Evolutionary conservation across 768 basidiomycete genomes (phyloP).

Genomic region (Serendipita sp.): DNA sequence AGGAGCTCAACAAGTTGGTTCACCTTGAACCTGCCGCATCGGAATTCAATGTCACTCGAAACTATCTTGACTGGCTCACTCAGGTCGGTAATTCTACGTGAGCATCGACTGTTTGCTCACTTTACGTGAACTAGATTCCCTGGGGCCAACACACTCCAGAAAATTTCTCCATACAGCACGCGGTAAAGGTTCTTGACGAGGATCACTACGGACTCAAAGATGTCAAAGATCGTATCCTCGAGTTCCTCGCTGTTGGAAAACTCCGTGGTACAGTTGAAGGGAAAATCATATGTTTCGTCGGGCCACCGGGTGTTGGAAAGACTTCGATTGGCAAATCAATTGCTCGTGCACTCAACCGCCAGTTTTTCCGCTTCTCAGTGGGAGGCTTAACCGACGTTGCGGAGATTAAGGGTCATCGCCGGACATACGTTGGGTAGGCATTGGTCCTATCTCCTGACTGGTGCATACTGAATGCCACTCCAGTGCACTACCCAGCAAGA

Average conservation of each 20-base stretch:
- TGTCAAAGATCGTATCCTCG: constrained; percentile 85
- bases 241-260: constrained; percentile 92
- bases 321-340: constrained; percentile 94
- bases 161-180: constrained; percentile 77
- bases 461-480: constrained; percentile 8
- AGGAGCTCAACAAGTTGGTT: constrained; percentile 81
- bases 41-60: constrained; percentile 86
- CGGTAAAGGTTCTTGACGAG: constrained; percentile 72
- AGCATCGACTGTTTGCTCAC: not conserved
- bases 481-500: constrained; percentile 85
- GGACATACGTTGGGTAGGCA: constrained; percentile 86
- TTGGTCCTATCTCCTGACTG: not conserved
- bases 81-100: constrained; percentile 30
- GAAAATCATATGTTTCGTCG: constrained; percentile 93
- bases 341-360: constrained; percentile 71
- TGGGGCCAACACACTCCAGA: constrained; percentile 94
- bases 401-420: constrained; percentile 94
- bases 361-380: constrained; percentile 95
- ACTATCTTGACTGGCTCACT: constrained; percentile 88
- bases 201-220: constrained; percentile 90
- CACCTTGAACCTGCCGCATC: constrained; percentile 81
- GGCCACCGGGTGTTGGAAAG: constrained; percentile 96
- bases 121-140: constrained; percentile 48
- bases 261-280: constrained; percentile 88
- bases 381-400: constrained; percentile 96